Percentiles rank a stretch among this genome's conserved stretches.
These are phyloP conservation scores for Flammula alnicola DNA, from an alignment of 1,284 basidiomycete species.

Conservation along the genomic window DNA sequence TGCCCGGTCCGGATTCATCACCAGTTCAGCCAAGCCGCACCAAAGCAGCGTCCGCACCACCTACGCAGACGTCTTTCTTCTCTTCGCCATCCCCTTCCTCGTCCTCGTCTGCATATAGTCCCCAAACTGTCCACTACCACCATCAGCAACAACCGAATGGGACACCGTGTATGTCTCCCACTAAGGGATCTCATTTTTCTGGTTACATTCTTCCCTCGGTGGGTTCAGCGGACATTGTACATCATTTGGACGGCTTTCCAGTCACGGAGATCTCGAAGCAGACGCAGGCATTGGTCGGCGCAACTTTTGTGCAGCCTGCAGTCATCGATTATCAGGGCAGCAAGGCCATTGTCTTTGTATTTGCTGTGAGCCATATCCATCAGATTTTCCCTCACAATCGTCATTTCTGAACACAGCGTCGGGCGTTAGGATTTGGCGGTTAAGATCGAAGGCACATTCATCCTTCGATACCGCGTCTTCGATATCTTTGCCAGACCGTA, in stretches of 20 bases:
- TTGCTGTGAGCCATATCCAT: slow-evolving; percentile 54
- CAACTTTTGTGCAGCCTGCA: slow-evolving; percentile 66
- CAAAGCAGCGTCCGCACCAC: slow-evolving; percentile 14
- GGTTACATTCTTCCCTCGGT: slow-evolving; percentile 20
- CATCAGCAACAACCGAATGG: slow-evolving; percentile 2
- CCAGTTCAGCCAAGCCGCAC: slow-evolving; percentile 5
- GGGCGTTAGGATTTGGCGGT: slow-evolving; percentile 64
- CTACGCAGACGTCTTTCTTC: slow-evolving; percentile 13
- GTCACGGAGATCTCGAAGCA: slow-evolving; percentile 56
- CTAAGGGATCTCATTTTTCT: slow-evolving; percentile 12
- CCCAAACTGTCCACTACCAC: slow-evolving; percentile 1
- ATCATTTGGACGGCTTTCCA: slow-evolving; percentile 42
- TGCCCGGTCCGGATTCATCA: slow-evolving; percentile 34
- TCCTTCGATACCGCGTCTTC: slow-evolving; percentile 69
- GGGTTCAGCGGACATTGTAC: slow-evolving; percentile 38
- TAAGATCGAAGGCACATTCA: slow-evolving; percentile 66
- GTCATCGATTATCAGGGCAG: slow-evolving; percentile 62
- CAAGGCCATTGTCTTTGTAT: slow-evolving; percentile 71
- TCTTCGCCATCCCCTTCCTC: slow-evolving; percentile 17
- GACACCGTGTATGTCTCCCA: neutral
- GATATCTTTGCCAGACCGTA: slow-evolving; percentile 57
- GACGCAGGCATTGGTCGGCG: slow-evolving; percentile 62
- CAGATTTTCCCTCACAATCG: neutral
- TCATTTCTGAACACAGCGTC: slow-evolving; percentile 2
- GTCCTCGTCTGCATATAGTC: slow-evolving; percentile 11